Evolutionary conservation across 2,329 filamentous ascomycete genomes (phyloP).

Genomic region (Clonostachys rhizophaga): DNA sequence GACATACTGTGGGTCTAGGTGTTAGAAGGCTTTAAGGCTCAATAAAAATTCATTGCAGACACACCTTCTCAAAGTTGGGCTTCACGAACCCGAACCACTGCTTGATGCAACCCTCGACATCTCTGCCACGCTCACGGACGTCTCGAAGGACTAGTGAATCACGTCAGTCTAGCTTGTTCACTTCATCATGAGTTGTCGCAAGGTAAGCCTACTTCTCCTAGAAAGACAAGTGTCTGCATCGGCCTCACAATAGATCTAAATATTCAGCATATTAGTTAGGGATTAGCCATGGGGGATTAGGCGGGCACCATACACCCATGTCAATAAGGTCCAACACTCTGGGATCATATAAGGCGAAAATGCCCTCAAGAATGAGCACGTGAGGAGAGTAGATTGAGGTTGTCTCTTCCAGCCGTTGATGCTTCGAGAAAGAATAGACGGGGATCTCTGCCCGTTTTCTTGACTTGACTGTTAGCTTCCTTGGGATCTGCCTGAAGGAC

Average conservation of each 20-base stretch:
- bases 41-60: background rate
- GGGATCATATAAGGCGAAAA: conserved; percentile 87
- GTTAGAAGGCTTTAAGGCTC: background rate
- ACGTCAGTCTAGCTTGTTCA: conserved; percentile 1
- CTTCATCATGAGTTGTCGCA: conserved; percentile 5
- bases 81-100: conserved; percentile 98
- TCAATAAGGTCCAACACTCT: conserved; percentile 83
- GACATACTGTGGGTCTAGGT: conserved; percentile 55
- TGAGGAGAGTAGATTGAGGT: conserved; percentile 94
- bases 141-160: conserved; percentile 67
- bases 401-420: conserved; percentile 73
- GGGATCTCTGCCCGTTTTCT: conserved; percentile 89
- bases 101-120: conserved; percentile 94
- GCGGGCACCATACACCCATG: conserved; percentile 60
- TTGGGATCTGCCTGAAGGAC: conserved; percentile 4
- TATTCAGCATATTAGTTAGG: too few species aligned
- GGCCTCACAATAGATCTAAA: conserved; percentile 88
- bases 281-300: background rate
- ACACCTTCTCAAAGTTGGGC: conserved; percentile 82
- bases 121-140: conserved; percentile 81
- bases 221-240: conserved; percentile 93
- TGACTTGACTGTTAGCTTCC: background rate
- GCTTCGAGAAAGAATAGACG: conserved; percentile 91
- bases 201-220: conserved; percentile 62
- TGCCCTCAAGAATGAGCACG: conserved; percentile 91